Conservation (phyloP, 768 basidiomycete species). For the Lactarius vividus region DNA sequence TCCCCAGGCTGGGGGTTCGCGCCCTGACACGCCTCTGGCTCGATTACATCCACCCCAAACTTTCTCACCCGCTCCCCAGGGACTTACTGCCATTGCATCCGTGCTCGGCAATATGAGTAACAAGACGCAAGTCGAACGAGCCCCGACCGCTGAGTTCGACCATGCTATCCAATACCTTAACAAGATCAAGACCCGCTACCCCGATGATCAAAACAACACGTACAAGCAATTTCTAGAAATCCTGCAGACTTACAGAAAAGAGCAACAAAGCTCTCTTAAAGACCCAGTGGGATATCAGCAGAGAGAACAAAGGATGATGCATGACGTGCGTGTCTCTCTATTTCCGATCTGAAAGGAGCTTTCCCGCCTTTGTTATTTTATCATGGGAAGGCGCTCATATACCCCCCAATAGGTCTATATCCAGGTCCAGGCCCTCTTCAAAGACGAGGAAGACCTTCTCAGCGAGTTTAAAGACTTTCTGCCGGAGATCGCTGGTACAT, state of each 20-base stretch:
- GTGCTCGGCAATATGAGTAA: constrained; percentile 32
- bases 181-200: constrained; percentile 93
- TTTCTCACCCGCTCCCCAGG: constrained; percentile 41
- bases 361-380: not conserved
- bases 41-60: constrained; percentile 39
- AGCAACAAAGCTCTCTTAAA: constrained; percentile 47
- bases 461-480: constrained; percentile 81
- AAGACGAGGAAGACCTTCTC: constrained; percentile 75
- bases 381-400: not conserved
- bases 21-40: constrained; percentile 38
- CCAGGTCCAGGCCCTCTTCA: constrained; percentile 79
- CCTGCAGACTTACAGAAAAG: constrained; percentile 83
- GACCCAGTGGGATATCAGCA: constrained; percentile 32
- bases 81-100: constrained; percentile 24
- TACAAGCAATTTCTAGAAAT: constrained; percentile 91
- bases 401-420: constrained; percentile 69
- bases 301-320: constrained; percentile 55
- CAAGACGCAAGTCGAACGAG: constrained; percentile 49
- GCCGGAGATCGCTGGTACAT: constrained; percentile 56
- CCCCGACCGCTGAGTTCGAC: constrained; percentile 71
- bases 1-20: constrained; percentile 38
- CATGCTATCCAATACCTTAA: constrained; percentile 97
- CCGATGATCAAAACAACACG: constrained; percentile 78
- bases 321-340: constrained; percentile 54
- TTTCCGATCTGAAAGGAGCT: constrained; percentile 2